Conservation (phyloP, 805 yeast genomes). For the Zygotorulaspora sp. region DNA sequence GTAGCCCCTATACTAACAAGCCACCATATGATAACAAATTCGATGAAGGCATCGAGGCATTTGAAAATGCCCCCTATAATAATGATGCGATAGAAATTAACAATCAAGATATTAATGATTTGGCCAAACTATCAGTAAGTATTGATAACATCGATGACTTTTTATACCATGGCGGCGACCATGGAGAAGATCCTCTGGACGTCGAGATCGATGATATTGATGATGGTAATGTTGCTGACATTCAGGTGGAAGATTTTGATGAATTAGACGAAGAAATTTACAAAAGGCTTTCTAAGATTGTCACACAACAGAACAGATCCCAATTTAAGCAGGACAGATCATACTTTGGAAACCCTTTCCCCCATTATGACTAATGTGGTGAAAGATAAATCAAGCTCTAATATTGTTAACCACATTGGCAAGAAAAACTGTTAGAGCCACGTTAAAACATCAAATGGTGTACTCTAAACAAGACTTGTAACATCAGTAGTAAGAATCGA, state of each 20-base stretch:
- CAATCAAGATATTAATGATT: constrained; percentile 6
- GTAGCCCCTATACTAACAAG: neutral
- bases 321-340: too few species aligned
- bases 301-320: too few species aligned
- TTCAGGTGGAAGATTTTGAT: constrained; percentile 29
- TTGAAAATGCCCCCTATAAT: neutral
- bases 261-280: constrained; percentile 33
- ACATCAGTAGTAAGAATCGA: too few species aligned
- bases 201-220: constrained; percentile 21
- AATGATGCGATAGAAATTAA: neutral
- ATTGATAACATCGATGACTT: constrained; percentile 12
- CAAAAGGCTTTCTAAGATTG: constrained; percentile 19
- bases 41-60: neutral
- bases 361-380: neutral
- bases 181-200: constrained; percentile 11
- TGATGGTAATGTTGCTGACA: constrained; percentile 26
- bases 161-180: constrained; percentile 13
- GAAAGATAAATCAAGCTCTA: too few species aligned
- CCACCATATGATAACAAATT: neutral
- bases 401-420: too few species aligned
- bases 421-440: too few species aligned
- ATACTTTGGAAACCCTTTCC: neutral
- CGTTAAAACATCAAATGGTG: too few species aligned
- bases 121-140: constrained; percentile 5
- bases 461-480: too few species aligned